Percentiles rank a stretch among this genome's conserved stretches.
These are phyloP conservation scores for Colletotrichum lindemuthianum DNA, from an alignment of 2,329 filamentous ascomycete species.

Conservation along the genomic window DNA sequence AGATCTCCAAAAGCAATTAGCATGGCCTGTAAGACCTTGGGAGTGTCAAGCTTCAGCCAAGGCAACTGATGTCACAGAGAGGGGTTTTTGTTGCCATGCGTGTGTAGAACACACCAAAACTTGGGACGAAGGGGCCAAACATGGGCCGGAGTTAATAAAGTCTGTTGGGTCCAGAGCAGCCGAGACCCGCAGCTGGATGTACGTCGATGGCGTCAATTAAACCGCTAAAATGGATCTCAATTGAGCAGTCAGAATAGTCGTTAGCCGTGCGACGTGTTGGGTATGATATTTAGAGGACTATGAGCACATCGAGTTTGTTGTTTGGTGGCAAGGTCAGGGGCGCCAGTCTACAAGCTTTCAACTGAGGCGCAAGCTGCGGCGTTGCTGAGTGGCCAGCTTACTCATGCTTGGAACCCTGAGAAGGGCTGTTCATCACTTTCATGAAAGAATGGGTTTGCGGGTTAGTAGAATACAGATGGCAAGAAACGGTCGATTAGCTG, in stretches of 20 bases:
- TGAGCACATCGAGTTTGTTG: not conserved
- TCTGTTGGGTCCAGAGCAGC: conserved; percentile 26
- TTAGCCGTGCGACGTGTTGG: conserved; percentile 15
- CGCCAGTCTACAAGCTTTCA: not conserved
- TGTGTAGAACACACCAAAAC: not conserved
- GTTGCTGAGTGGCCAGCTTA: conserved; percentile 14
- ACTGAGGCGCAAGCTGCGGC: no score
- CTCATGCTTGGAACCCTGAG: conserved; percentile 6
- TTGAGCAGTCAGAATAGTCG: conserved; percentile 7
- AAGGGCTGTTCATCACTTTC: no score
- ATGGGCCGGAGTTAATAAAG: conserved; percentile 5
- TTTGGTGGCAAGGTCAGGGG: conserved; percentile 26
- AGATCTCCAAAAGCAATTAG: not conserved
- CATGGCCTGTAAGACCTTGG: conserved; percentile 11
- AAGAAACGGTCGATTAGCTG: no score
- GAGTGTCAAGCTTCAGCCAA: conserved; percentile 17
- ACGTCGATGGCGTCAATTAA: conserved; percentile 18
- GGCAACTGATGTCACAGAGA: not conserved
- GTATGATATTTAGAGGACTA: conserved; percentile 18
- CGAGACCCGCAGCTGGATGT: conserved; percentile 18
- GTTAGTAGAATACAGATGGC: no score
- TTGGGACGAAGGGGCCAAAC: conserved; percentile 31
- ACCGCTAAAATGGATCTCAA: conserved; percentile 7
- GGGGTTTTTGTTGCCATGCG: not conserved
- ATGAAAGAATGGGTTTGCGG: no score